Evolutionary conservation across 768 basidiomycete genomes (phyloP).

Genomic region (Obba rivulosa): DNA sequence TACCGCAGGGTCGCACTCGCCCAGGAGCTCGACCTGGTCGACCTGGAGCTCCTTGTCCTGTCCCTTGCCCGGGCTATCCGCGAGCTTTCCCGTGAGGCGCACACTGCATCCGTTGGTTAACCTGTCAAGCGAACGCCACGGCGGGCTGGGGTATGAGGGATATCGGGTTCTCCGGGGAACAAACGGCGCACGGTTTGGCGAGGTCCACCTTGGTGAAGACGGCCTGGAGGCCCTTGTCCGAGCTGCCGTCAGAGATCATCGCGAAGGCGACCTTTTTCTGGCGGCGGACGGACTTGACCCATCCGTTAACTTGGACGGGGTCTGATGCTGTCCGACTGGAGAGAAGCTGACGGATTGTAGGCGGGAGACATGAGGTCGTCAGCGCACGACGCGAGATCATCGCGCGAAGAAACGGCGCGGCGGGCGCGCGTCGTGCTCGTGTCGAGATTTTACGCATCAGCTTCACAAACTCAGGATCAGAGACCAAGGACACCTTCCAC

Average conservation of each 20-base stretch:
- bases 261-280: slow-evolving; percentile 90
- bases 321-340: slow-evolving; percentile 6
- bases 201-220: slow-evolving; percentile 50
- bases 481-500: no score
- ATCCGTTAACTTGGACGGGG: slow-evolving; percentile 56
- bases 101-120: slow-evolving; percentile 54
- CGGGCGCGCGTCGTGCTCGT: no score
- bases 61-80: slow-evolving; percentile 40
- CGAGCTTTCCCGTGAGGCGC: slow-evolving; percentile 40
- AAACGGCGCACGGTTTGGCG: slow-evolving; percentile 22
- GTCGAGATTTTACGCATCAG: no score
- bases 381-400: slow-evolving; percentile 22
- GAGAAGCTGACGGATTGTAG: slow-evolving; percentile 34
- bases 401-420: not conserved
- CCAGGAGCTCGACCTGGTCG: slow-evolving; percentile 41
- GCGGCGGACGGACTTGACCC: slow-evolving; percentile 79
- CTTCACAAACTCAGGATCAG: no score
- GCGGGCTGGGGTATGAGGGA: no score
- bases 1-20: slow-evolving; percentile 57
- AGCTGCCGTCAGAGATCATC: slow-evolving; percentile 78
- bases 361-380: slow-evolving; percentile 19
- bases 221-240: slow-evolving; percentile 64
- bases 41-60: slow-evolving; percentile 52
- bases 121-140: no score
- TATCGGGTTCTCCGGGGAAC: not conserved